phyloP scores from a whole-genome alignment of 768 basidiomycete genomes.

The Amanita jacksonii region DNA sequence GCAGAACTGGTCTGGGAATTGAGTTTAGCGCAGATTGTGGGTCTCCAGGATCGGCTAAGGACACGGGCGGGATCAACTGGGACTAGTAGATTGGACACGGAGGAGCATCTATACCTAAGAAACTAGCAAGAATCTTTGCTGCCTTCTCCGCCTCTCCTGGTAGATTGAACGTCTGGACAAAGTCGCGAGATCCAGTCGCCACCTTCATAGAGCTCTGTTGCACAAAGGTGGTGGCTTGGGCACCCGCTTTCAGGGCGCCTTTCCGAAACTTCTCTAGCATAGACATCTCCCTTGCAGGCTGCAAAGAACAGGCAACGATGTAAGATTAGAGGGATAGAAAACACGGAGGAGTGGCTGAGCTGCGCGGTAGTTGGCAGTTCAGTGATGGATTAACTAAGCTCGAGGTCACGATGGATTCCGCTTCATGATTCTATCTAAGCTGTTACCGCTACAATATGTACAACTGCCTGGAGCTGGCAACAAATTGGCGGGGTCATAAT shows the following conservation, averaged over 20 bases:
- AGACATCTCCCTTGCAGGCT: too few relatives aligned
- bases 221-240: slow-evolving; percentile 71
- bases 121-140: slow-evolving; percentile 81
- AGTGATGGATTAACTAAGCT: too few relatives aligned
- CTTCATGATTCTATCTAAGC: too few relatives aligned
- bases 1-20: slow-evolving; percentile 88
- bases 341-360: too few relatives aligned
- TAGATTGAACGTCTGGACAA: slow-evolving; percentile 78
- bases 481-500: too few relatives aligned
- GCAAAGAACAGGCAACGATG: too few relatives aligned
- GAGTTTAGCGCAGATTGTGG: slow-evolving; percentile 90
- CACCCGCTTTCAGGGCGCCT: slow-evolving; percentile 73
- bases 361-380: too few relatives aligned
- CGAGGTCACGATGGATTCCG: too few relatives aligned
- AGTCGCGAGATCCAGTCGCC: slow-evolving; percentile 65
- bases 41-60: slow-evolving; percentile 71
- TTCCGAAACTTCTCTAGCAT: slow-evolving; percentile 73
- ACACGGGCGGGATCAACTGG: background rate
- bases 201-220: slow-evolving; percentile 59
- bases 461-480: too few relatives aligned
- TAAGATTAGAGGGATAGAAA: too few relatives aligned
- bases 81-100: background rate
- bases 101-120: slow-evolving; percentile 56
- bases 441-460: too few relatives aligned
- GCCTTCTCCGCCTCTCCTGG: slow-evolving; percentile 94